Conservation (phyloP, 2,329 filamentous ascomycete genomes). For the Fusarium coicis region DNA sequence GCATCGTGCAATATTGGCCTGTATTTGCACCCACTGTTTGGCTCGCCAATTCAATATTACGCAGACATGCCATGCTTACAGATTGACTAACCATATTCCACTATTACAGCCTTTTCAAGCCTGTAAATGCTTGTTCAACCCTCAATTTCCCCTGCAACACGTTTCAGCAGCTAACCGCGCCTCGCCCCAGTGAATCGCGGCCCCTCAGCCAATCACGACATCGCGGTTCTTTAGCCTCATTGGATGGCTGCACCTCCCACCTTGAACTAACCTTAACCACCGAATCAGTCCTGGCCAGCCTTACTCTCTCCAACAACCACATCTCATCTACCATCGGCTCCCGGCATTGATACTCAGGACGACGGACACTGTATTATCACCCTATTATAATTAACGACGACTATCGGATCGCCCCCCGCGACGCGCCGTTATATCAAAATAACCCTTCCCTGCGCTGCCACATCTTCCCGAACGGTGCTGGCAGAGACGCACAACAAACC, state of each 20-base stretch:
- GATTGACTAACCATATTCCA: background rate
- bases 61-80: background rate
- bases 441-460: slow-evolving; percentile 22
- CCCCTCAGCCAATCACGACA: slow-evolving; percentile 38
- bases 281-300: slow-evolving; percentile 31
- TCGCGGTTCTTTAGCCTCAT: slow-evolving; percentile 37
- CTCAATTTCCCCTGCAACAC: slow-evolving; percentile 6
- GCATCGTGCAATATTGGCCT: slow-evolving; percentile 13
- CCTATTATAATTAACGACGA: slow-evolving; percentile 22
- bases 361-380: slow-evolving; percentile 17
- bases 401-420: slow-evolving; percentile 18
- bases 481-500: slow-evolving; percentile 24
- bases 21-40: background rate
- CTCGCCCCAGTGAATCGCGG: slow-evolving; percentile 28
- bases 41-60: background rate
- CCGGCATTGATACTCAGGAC: slow-evolving; percentile 36
- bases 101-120: background rate
- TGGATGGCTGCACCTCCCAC: slow-evolving; percentile 38
- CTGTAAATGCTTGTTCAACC: slow-evolving; percentile 2
- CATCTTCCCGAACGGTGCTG: slow-evolving; percentile 19
- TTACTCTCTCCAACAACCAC: slow-evolving; percentile 32
- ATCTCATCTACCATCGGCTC: slow-evolving; percentile 31
- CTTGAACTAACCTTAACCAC: slow-evolving; percentile 30
- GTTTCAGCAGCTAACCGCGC: slow-evolving; percentile 38
- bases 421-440: slow-evolving; percentile 23